Base-by-base conservation (phyloP, 176 grass and related monocot species). In the Microstegium vimineum region DNA sequence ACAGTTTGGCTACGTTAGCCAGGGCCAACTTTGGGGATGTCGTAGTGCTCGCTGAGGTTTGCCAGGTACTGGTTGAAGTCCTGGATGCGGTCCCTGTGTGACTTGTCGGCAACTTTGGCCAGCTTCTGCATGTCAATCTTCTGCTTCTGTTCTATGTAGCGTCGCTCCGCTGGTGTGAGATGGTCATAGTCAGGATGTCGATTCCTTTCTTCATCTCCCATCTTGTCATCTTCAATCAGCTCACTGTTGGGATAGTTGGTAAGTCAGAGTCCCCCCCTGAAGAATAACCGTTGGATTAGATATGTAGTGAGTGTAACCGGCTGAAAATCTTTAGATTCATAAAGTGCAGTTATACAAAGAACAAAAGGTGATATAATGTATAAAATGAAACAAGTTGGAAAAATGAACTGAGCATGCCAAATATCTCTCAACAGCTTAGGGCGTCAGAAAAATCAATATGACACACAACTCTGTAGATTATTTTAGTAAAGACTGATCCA, bases 1-100 rank as follows among this genome's bases (percentile, higher is more conserved):
- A 5, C 2, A 5, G 15, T 75, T 45, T 23, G 10, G 27, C 54
- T 76, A 32, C 5, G 38, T 89, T 94, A 97, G 62, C 95, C 95
- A 85, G 95, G 92, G 74, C 95, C 95, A 26, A 94, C 92, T 87
- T 94, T 94, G 38, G 95, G 92, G 71, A 98, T 98, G 68, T 98
- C 92, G 20, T 93, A 94, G 83, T 98, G 95, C 92, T 98, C 95
- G 12, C 94, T 92, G 45, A 97, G 91, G 77, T 97, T 97, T 40
- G 94, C 91, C 6, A 94, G 85, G 74, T 94, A 89, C 70, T 92
- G 89, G 81, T 97, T 97, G 72, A 97, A 97, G 67, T 94, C 87
- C 68, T 91, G 89, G 75, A 97, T 97, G 42, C 88, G 88, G 54
- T 91, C 92, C 28, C 92, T 87, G 62, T 94, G 90, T 0, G 94